These are phyloP conservation scores for Metschnikowia gruessii DNA, from an alignment of 805 yeast genomes.

Conservation along the genomic window DNA sequence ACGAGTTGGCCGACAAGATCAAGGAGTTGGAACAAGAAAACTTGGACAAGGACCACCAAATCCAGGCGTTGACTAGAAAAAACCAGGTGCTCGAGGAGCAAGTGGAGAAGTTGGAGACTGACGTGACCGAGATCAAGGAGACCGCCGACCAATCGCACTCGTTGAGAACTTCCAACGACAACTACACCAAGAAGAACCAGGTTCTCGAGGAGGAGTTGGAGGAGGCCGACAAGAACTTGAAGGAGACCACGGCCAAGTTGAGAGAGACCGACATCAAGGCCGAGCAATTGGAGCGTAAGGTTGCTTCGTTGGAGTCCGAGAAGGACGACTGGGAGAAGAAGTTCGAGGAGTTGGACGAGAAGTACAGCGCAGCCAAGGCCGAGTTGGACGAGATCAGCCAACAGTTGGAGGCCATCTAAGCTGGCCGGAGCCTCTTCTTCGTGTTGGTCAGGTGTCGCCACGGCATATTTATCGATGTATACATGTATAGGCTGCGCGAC, in stretches of 20 bases:
- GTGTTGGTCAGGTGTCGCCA: not conserved
- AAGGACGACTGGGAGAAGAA: constrained; percentile 83
- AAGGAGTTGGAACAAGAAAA: constrained; percentile 91
- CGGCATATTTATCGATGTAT: not conserved
- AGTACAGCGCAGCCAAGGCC: constrained; percentile 80
- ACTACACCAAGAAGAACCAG: constrained; percentile 84
- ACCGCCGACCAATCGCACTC: constrained; percentile 89
- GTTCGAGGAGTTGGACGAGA: constrained; percentile 80
- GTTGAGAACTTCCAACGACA: constrained; percentile 85
- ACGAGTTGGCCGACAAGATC: constrained; percentile 74
- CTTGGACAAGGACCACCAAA: constrained; percentile 90
- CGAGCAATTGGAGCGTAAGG: constrained; percentile 94
- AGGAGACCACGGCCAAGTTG: constrained; percentile 89
- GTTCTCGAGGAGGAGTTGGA: constrained; percentile 89
- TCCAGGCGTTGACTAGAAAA: constrained; percentile 88
- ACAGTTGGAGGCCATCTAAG: constrained; percentile 78
- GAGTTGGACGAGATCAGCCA: constrained; percentile 96
- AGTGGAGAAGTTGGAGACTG: constrained; percentile 73
- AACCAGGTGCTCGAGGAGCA: constrained; percentile 83
- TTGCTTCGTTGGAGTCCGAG: constrained; percentile 86
- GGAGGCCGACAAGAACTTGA: constrained; percentile 83
- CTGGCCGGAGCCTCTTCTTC: not conserved
- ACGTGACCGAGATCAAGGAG: constrained; percentile 72
- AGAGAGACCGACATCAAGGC: constrained; percentile 95
- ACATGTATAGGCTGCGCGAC: not conserved